phyloP scores from a whole-genome alignment of 108 stramenopile species.

The Nannochloropsis gaditana region DNA sequence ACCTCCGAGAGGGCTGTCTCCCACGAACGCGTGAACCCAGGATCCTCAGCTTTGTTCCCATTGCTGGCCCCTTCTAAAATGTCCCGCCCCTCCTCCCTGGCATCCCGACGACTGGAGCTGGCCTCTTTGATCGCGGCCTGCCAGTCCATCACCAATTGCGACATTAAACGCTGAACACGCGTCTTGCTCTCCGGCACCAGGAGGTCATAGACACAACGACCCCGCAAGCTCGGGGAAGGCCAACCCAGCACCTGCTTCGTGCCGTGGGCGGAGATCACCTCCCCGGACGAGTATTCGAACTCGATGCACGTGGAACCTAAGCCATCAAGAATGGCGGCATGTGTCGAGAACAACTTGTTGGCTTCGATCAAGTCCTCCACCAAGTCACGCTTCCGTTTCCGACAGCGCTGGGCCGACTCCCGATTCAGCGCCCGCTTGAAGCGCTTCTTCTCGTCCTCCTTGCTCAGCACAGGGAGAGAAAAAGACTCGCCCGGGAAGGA shows the following conservation, averaged over 20 bases:
- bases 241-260: not conserved
- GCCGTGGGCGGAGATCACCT: not conserved
- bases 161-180: not conserved
- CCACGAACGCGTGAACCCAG: too few relatives aligned
- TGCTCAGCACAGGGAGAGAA: not conserved
- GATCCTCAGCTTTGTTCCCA: too few relatives aligned
- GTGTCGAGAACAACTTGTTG: not conserved
- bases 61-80: not conserved
- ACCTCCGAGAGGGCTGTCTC: too few relatives aligned
- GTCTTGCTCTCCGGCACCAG: not conserved
- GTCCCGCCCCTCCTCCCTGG: not conserved
- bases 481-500: too few relatives aligned
- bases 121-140: not conserved
- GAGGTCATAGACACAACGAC: not conserved
- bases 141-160: not conserved
- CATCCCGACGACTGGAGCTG: not conserved
- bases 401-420: not conserved
- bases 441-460: conserved; percentile 3
- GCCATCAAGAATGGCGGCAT: not conserved
- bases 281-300: not conserved
- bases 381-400: not conserved
- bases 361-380: not conserved
- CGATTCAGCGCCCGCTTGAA: not conserved
- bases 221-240: not conserved
- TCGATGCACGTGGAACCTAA: not conserved